A percentile compares a stretch with the other conserved stretches of the same genome.
phyloP scores from a whole-genome alignment of 257 asterid genomes.

The Pogostemon cablin region DNA sequence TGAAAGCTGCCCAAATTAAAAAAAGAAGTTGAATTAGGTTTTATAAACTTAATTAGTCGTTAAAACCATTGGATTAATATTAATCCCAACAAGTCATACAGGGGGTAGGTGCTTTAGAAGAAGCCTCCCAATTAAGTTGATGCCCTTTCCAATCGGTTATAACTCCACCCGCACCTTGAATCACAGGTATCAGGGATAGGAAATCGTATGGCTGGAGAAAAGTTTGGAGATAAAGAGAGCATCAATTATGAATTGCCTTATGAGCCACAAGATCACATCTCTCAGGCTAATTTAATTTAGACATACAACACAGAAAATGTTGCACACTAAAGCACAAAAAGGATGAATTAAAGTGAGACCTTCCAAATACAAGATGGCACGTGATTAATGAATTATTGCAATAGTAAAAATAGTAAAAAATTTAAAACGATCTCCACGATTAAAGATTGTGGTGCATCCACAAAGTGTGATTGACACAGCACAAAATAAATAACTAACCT shows the following conservation, averaged over 20 bases:
- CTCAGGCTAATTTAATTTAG: too few species aligned
- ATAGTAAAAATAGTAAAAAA: not conserved
- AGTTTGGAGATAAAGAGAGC: not conserved
- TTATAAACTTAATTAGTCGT: not conserved
- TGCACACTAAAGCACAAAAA: not conserved
- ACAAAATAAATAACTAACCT: constrained; percentile 50
- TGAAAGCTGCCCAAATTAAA: constrained; percentile 59
- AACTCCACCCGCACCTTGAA: constrained; percentile 93
- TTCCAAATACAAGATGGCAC: not conserved
- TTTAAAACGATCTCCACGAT: not conserved
- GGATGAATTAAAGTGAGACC: constrained; percentile 8
- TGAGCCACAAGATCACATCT: too few species aligned
- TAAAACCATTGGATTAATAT: not conserved
- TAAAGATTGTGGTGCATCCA: constrained; percentile 6
- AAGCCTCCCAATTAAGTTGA: constrained; percentile 80
- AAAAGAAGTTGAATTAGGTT: not conserved
- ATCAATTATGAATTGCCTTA: not conserved
- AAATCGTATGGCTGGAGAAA: constrained; percentile 87
- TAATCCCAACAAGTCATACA: constrained; percentile 43
- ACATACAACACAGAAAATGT: too few species aligned
- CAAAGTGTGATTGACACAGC: not conserved
- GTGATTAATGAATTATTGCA: constrained; percentile 6
- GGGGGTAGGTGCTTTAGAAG: constrained; percentile 60
- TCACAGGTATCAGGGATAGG: constrained; percentile 91
- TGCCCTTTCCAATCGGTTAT: constrained; percentile 89